Evolutionary conservation across 192 early-diverging fungal genomes (phyloP), one percentile per base, ranked within the genome.

Genomic region (Coemansia sp.): DNA sequence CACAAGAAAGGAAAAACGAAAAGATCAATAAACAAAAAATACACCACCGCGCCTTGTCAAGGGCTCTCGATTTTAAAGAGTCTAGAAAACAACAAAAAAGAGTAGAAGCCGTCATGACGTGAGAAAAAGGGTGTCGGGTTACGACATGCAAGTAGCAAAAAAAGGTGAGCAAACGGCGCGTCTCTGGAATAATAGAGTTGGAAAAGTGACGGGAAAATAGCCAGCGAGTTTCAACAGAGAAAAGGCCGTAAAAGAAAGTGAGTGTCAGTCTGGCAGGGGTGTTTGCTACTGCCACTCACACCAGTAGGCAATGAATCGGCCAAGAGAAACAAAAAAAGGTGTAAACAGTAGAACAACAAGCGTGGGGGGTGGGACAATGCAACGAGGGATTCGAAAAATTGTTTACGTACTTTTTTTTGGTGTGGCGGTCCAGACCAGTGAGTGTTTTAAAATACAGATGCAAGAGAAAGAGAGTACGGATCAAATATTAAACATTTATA

Each of bases 351-450:
- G 46, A 24, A 2, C 46, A 24, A 50, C 24, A 27, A 50, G 46
- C 46, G 46, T 50, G 46, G 26, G 46, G n/a, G n/a, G n/a, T n/a
- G n/a, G n/a, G 46, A 50, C 46, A 50, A 50, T 46, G 43, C 19
- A 12, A 46, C n/a, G n/a, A 1, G 1, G 10, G 14, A 14, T 19
- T 46, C 10, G 43, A 11, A 24, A 0, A 46, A 50, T 50, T 27
- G 26, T 50, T 46, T 50, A 50, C 24, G 24, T 50, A 50, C 46
- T 14, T 50, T 29, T 46, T 26, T 44, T 44, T 43, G 24, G 27
- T 4, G 46, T 50, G 22, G 46, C 22, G 46, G 46, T 50, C 46
- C 19, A 19, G 46, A 50, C 46, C 46, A 24, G 24, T 50, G n/a
- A n/a, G n/a, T 46, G 22, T 24, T 19, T 7, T 46, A 46, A 26